Percentiles rank a stretch among this genome's conserved stretches.
Evolutionary conservation across 768 basidiomycete genomes (phyloP).

Genomic region (Tephrocybe sp.): DNA sequence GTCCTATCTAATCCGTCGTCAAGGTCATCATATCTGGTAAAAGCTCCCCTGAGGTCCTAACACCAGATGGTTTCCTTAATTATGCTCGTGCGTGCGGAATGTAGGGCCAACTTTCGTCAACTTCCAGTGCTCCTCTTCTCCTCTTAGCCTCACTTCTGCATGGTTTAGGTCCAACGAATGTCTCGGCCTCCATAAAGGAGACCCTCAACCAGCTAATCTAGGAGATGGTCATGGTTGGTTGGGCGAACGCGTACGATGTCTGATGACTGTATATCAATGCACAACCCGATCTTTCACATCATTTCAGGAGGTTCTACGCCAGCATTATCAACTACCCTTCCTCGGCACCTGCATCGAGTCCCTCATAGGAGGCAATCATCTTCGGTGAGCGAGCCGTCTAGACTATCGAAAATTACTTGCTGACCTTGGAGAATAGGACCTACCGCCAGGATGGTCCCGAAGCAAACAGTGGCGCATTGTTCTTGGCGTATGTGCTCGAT

Average conservation of each 20-base stretch:
- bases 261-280: too few relatives aligned
- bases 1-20: background rate
- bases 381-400: conserved; percentile 42
- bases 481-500: conserved; percentile 17
- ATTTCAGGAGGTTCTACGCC: conserved; percentile 63
- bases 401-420: background rate
- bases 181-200: conserved; percentile 60
- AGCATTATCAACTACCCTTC: conserved; percentile 63
- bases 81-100: conserved; percentile 55
- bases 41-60: conserved; percentile 50
- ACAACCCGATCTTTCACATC: too few relatives aligned
- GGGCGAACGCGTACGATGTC: conserved; percentile 28
- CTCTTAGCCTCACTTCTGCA: too few relatives aligned
- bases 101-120: conserved; percentile 30
- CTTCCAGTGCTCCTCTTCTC: too few relatives aligned
- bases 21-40: conserved; percentile 59
- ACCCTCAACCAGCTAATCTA: conserved; percentile 58
- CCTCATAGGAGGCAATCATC: conserved; percentile 67
- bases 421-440: conserved; percentile 9
- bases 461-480: conserved; percentile 23
- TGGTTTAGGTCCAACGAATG: conserved; percentile 63
- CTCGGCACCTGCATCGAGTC: conserved; percentile 73
- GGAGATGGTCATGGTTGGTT: conserved; percentile 68
- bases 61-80: conserved; percentile 45
- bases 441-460: conserved; percentile 21